Evolutionary conservation across 2,329 filamentous ascomycete genomes (phyloP).

Genomic region (Apiospora arundinis): DNA sequence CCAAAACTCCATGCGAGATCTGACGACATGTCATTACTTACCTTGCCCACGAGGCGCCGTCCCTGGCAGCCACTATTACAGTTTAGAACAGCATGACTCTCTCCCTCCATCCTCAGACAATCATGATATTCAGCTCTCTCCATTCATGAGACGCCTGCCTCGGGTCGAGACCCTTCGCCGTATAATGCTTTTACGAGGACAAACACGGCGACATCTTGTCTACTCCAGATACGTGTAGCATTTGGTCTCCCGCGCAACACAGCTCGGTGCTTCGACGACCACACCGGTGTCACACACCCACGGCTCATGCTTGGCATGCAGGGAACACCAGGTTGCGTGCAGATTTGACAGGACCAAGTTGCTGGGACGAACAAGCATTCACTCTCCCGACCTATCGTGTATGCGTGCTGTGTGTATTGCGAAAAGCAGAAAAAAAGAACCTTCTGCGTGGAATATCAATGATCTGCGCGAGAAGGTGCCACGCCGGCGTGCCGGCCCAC

Average conservation of each 20-base stretch:
- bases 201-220: neutral
- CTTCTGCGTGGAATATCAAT: conserved; percentile 3
- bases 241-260: neutral
- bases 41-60: conserved; percentile 12
- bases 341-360: conserved; percentile 16
- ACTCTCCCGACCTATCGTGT: neutral
- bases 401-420: neutral
- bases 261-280: conserved; percentile 1
- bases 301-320: neutral
- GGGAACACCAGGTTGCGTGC: conserved; percentile 14
- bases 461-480: conserved; percentile 8
- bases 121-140: neutral
- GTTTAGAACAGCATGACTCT: neutral
- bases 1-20: conserved; percentile 1
- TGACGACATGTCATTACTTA: conserved; percentile 15
- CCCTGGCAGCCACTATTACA: neutral
- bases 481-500: conserved; percentile 1
- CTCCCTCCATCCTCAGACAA: neutral
- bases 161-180: neutral
- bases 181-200: neutral
- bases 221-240: neutral
- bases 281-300: conserved; percentile 1
- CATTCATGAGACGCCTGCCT: neutral
- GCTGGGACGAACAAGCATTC: conserved; percentile 18
- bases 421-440: neutral